phyloP scores from a whole-genome alignment of 106 monocot genomes.

The Allium sativum region DNA sequence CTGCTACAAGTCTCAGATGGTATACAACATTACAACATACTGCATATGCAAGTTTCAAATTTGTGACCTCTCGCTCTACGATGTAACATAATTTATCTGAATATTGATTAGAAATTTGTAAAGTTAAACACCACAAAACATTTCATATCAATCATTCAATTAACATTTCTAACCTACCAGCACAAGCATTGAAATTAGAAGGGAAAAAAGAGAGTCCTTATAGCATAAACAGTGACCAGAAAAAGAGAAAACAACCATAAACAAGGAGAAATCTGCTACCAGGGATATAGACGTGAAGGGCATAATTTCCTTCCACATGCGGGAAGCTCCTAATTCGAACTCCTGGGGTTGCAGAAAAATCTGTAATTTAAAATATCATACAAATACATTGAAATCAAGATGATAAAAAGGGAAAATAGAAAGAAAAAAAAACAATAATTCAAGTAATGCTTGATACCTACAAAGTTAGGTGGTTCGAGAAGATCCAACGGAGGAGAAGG shows the following conservation, averaged over 20 bases:
- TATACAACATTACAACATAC: no score
- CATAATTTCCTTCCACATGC: slow-evolving; percentile 87
- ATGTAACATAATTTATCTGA: no score
- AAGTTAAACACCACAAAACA: no score
- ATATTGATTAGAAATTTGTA: no score
- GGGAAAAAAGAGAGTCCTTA: no score
- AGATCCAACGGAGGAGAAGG: slow-evolving; percentile 80
- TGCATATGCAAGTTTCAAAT: no score
- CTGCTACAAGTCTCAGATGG: no score
- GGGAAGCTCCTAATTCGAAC: slow-evolving; percentile 75
- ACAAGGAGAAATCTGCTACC: slow-evolving; percentile 12
- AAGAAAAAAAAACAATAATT: not conserved
- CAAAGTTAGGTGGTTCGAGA: slow-evolving; percentile 33
- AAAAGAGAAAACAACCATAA: not conserved
- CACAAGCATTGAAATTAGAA: no score
- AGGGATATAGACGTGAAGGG: slow-evolving; percentile 84
- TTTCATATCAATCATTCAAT: no score
- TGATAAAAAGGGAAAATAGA: not conserved
- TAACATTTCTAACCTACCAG: no score
- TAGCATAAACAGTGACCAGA: not conserved
- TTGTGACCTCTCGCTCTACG: no score
- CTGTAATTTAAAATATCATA: slow-evolving; percentile 11
- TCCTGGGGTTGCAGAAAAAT: slow-evolving; percentile 27
- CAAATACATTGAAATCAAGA: not conserved
- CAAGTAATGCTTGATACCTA: slow-evolving; percentile 10